phyloP scores from a whole-genome alignment of 2,329 filamentous ascomycete species.

The Phaeosphaeria sp. region DNA sequence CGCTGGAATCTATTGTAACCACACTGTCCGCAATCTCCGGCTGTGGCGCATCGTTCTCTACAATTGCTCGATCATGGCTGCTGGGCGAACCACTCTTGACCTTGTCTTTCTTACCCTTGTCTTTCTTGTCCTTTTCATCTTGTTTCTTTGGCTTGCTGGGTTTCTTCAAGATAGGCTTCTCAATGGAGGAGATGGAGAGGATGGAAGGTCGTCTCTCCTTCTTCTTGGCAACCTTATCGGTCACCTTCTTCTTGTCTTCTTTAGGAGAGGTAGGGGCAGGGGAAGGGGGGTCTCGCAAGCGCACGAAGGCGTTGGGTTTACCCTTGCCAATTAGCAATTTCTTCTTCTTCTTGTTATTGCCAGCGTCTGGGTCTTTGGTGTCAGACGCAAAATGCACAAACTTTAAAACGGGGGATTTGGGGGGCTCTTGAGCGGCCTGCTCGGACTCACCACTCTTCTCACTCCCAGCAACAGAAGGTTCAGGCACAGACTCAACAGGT shows the following conservation, averaged over 20 bases:
- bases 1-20: slow-evolving; percentile 13
- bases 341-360: slow-evolving; percentile 39
- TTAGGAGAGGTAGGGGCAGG: slow-evolving; percentile 28
- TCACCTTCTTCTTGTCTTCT: slow-evolving; percentile 38
- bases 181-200: slow-evolving; percentile 22
- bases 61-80: slow-evolving; percentile 13
- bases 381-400: slow-evolving; percentile 48
- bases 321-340: slow-evolving; percentile 31
- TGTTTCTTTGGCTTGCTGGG: slow-evolving; percentile 35
- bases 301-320: slow-evolving; percentile 42
- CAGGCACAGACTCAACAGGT: slow-evolving; percentile 13
- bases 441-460: slow-evolving; percentile 49
- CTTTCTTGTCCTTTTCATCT: slow-evolving; percentile 28
- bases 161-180: slow-evolving; percentile 30
- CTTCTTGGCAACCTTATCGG: slow-evolving; percentile 29
- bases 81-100: slow-evolving; percentile 13
- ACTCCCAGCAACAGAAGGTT: slow-evolving; percentile 24
- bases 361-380: slow-evolving; percentile 46
- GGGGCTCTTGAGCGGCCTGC: slow-evolving; percentile 42
- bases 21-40: slow-evolving; percentile 20
- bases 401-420: slow-evolving; percentile 40
- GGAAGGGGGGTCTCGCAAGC: slow-evolving; percentile 33
- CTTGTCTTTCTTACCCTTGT: slow-evolving; percentile 27
- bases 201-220: slow-evolving; percentile 28
- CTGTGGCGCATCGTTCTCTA: slow-evolving; percentile 22